Percentiles rank a stretch among this genome's conserved stretches.
These are phyloP conservation scores for Cordyceps pruinosa DNA, from an alignment of 2,329 filamentous ascomycete species.

Conservation along the genomic window DNA sequence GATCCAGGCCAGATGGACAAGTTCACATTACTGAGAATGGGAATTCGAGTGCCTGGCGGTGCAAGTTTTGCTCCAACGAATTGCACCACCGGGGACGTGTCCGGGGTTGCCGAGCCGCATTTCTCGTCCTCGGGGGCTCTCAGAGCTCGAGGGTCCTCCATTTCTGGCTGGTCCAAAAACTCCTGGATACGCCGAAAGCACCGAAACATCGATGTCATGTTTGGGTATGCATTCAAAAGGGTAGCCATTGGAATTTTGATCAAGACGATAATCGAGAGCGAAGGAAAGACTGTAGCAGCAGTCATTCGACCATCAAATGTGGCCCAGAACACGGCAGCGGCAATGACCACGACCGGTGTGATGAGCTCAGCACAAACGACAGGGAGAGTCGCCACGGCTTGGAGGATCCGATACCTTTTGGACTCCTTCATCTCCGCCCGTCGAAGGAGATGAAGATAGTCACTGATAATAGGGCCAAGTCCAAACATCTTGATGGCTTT, in stretches of 20 bases:
- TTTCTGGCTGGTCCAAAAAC: not conserved
- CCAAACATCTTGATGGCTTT: conserved; percentile 9
- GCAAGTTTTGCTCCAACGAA: not conserved
- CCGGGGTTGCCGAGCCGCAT: not conserved
- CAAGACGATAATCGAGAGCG: not conserved
- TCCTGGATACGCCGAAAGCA: conserved; percentile 1
- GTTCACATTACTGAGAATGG: not conserved
- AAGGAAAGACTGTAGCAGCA: not conserved
- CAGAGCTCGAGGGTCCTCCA: not conserved
- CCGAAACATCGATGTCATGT: not conserved
- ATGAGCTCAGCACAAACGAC: not conserved
- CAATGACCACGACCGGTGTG: not conserved
- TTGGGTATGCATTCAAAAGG: not conserved
- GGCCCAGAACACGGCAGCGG: not conserved
- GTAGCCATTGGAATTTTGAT: not conserved
- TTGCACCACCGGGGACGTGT: not conserved
- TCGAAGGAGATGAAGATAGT: not conserved
- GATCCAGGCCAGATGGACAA: not conserved
- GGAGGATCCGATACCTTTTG: not conserved
- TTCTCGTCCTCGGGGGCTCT: not conserved
- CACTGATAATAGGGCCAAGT: not conserved
- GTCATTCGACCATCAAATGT: not conserved
- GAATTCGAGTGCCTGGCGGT: not conserved
- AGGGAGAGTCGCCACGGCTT: not conserved
- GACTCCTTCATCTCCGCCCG: not conserved